Base-by-base conservation (phyloP, 345 rosid species). In the Turnera subulata region DNA sequence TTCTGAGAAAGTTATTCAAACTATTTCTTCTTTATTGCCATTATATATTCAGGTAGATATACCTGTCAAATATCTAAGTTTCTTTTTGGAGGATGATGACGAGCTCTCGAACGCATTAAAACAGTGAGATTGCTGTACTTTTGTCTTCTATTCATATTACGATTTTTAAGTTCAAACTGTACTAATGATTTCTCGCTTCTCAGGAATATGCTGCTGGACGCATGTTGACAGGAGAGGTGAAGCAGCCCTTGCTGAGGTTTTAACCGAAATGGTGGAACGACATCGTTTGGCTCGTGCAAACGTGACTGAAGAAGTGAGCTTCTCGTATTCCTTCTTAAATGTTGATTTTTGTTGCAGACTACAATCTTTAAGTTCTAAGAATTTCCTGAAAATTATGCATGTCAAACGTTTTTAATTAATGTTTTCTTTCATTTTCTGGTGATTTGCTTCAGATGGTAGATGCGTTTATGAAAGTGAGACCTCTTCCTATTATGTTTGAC, bases 401-500 rank as follows among this genome's bases (percentile, higher is more conserved):
- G n/a, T n/a, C n/a, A n/a, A n/a, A n/a, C n/a, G n/a, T n/a, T n/a
- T n/a, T n/a, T n/a, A n/a, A n/a, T n/a, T n/a, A n/a, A n/a, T n/a
- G n/a, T n/a, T n/a, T n/a, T n/a, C n/a, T n/a, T n/a, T n/a, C 26
- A 29, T 11, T 23, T 25, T 44, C 12, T 43, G 16, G 19, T 20
- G 16, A 37, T 13, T 50, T 4, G n/a, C 46, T 69, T 25, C 82
- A 93, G 99, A 84, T 89, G 94, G 96, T 89, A 64, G 92, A 83
- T 73, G 96, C 97, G 24, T 87, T 89, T 71, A 87, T 93, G 97
- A 81, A 86, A 0, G 90, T 74, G 50, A 79, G 99, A 74, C 95
- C 97, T 18, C 97, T 89, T 60, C 99, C 97, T 57, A 74, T 54
- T 57, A 87, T 87, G 97, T 89, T 93, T 37, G 68, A 75, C 61